Base-by-base conservation (phyloP, 2,329 filamentous ascomycete genomes). In the Pseudogymnoascus sp. region DNA sequence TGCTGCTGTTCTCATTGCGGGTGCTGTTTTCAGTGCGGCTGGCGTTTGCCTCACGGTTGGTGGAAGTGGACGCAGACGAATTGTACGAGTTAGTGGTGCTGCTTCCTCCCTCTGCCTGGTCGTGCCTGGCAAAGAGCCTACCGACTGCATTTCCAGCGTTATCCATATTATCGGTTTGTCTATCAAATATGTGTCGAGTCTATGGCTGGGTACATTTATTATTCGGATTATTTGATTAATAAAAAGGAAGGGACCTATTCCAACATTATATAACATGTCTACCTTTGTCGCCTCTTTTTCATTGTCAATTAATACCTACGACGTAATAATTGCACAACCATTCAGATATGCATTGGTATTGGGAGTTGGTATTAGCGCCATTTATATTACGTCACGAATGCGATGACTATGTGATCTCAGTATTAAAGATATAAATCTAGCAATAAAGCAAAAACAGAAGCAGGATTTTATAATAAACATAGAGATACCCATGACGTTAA, bases 111-210 rank as follows among this genome's bases (percentile, higher is more conserved):
- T 57, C 62, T 23, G 16, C 45, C 37, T 16, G 63, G 23, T 62
- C 61, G 60, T 28, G n/a, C 5, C 62, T 64, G 60, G 64, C 41
- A 61, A 68, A 68, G 41, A 68, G 66, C 43, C 62, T 67, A 51
- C 21, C 65, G 8, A 68, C 64, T 48, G 67, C 67, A 60, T 54
- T 62, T 13, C 63, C 63, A 11, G 67, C 67, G 66, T 67, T 66
- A 13, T 68, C 67, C 67, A 67, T 67, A 8, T 16, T 57, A 28
- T 34, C 21, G n/a, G 5, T 31, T 31, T 54, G n/a, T 31, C 48
- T 10, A 2, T 16, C 14, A 23, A 48, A 14, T 7, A 16, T 54
- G 48, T 54, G 45, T 54, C 8, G 10, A 14, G 16, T 34, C 5
- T 57, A 19, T 21, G 28, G 28, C 8, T 19, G n/a, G 28, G 28